Evolutionary conservation across 768 basidiomycete genomes (phyloP).

Genomic region (Leccinum obscurum): DNA sequence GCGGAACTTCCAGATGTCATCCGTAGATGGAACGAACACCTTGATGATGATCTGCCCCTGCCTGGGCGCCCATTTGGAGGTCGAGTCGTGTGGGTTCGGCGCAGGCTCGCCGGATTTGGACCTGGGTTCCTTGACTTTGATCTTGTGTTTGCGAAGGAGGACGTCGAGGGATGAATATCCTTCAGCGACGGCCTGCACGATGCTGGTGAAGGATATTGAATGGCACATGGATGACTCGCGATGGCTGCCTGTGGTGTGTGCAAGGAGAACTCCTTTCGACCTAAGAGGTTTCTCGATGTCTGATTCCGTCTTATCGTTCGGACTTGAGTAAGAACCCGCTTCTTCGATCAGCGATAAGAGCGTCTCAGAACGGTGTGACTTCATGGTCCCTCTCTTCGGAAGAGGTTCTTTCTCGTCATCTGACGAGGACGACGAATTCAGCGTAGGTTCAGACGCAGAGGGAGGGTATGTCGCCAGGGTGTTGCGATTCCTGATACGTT

Average conservation of each 20-base stretch:
- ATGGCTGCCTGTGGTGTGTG: constrained; percentile 7
- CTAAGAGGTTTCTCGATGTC: background rate
- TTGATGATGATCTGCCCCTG: constrained; percentile 40
- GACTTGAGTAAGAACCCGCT: background rate
- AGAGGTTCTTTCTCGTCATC: constrained; percentile 9
- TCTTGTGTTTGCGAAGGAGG: constrained; percentile 17
- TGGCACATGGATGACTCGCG: constrained; percentile 13
- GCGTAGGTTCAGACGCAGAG: constrained; percentile 17
- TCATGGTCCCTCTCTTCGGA: constrained; percentile 5
- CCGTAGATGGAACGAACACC: constrained; percentile 39
- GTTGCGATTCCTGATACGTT: background rate
- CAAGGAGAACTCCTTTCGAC: background rate
- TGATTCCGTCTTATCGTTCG: background rate
- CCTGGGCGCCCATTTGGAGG: constrained; percentile 32
- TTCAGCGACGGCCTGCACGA: constrained; percentile 16
- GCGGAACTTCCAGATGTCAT: constrained; percentile 41
- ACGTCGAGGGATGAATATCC: constrained; percentile 19
- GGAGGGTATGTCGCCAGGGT: background rate
- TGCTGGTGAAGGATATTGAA: constrained; percentile 18
- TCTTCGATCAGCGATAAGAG: constrained; percentile 17
- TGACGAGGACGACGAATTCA: background rate
- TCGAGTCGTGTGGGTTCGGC: constrained; percentile 1
- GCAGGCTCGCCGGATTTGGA: background rate
- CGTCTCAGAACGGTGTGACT: constrained; percentile 15
- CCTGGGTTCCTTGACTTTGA: constrained; percentile 1